Conservation (phyloP, 2,329 filamentous ascomycete genomes). For the Cladophialophora psammophila region DNA sequence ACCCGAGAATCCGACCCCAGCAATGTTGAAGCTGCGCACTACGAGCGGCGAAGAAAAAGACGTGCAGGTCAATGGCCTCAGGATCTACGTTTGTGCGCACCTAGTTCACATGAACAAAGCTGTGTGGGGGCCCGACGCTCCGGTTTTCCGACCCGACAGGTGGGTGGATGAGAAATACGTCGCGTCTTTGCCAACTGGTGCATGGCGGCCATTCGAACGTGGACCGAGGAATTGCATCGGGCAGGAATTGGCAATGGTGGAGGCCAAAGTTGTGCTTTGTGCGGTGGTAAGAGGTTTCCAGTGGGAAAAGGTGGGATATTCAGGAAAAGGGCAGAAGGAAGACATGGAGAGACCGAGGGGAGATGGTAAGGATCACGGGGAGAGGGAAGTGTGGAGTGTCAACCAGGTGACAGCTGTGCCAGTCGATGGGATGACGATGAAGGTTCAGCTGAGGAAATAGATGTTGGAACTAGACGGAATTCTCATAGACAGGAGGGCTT, state of each 20-base stretch:
- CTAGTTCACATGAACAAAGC: constrained; percentile 49
- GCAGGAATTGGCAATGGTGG: constrained; percentile 62
- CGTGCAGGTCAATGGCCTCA: constrained; percentile 34
- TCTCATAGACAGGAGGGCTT: no score
- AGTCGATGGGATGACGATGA: constrained; percentile 37
- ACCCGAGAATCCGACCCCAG: constrained; percentile 16
- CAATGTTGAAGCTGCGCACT: constrained; percentile 22
- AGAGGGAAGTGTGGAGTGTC: constrained; percentile 32
- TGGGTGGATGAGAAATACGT: constrained; percentile 51
- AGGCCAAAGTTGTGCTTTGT: constrained; percentile 59
- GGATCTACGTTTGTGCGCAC: constrained; percentile 35
- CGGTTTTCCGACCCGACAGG: constrained; percentile 56
- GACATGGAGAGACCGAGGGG: constrained; percentile 20
- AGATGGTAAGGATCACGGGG: constrained; percentile 23
- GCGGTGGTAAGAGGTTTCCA: constrained; percentile 61
- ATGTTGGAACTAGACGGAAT: not conserved
- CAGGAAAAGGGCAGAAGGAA: constrained; percentile 22
- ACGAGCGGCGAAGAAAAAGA: constrained; percentile 28
- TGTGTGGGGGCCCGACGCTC: constrained; percentile 56
- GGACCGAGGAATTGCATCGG: constrained; percentile 65
- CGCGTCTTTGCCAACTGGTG: constrained; percentile 48
- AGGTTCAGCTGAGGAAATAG: constrained; percentile 22
- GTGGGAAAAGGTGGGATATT: constrained; percentile 46
- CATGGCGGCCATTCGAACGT: constrained; percentile 64
- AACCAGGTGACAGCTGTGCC: constrained; percentile 33